Evolutionary conservation across 2,329 filamentous ascomycete species (phyloP), one percentile per base, ranked within the genome.

Genomic region (Phialophora tarda): DNA sequence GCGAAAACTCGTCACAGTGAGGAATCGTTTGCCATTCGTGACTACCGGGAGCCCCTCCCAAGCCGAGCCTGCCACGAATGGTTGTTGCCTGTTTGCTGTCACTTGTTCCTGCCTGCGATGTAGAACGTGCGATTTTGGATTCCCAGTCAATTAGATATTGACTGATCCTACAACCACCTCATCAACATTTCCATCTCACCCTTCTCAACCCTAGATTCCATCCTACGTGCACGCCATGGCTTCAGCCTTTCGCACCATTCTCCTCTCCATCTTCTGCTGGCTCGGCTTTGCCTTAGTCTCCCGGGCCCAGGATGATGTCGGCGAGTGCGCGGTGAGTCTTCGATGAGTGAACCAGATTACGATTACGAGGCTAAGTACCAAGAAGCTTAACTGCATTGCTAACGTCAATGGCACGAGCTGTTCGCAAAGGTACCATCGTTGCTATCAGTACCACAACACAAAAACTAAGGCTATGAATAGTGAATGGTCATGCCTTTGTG

Each of bases 401-500:
- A 68, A 72, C 50, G 71, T 72, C 24, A 57, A 61, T n/a, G 64
- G 64, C 51, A 72, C 71, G 24, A 51, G 61, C 17, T 72, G 71
- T 57, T 32, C 53, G 21, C 69, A 61, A 62, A 67, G 66, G 68
- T 70, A 60, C 7, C 48, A 23, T 28, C 24, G 28, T n/a, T 34
- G 6, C 53, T 26, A 26, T 51, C n/a, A 21, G n/a, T 23, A 21
- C 53, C 30, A 14, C 30, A 4, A 48, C 24, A 30, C 7, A n/a
- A 44, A 14, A n/a, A 50, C 63, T 63, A 24, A 69, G 23, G 10
- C 2, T 26, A 34, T 23, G 30, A 14, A 50, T 11, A 70, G 66
- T 38, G 55, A 72, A 64, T 73, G 71, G 71, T 48, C 68, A 48
- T 73, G 71, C 56, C 65, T 73, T n/a, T 73, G 71, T 51, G 60